Evolutionary conservation across 148 eudicot species (phyloP).

Genomic region (Bassia scoparia): DNA sequence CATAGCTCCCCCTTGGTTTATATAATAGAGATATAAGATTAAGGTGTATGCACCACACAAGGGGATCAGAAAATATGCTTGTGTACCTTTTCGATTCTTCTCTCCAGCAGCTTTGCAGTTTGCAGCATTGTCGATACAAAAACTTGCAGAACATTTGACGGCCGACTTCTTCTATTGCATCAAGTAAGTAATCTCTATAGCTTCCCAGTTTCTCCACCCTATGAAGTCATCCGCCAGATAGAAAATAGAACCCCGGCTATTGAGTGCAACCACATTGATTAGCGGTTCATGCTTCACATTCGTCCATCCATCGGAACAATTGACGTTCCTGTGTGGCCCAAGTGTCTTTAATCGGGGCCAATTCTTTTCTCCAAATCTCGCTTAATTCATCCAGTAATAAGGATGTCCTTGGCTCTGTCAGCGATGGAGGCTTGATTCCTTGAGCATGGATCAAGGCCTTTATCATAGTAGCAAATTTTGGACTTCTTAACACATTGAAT

Average conservation of each 20-base stretch:
- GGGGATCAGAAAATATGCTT: conserved; percentile 21
- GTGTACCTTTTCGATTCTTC: conserved; percentile 11
- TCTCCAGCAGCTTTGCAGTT: conserved; percentile 16
- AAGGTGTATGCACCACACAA: conserved; percentile 11
- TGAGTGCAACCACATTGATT: conserved; percentile 16
- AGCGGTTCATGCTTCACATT: conserved; percentile 14
- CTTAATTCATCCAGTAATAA: conserved; percentile 10
- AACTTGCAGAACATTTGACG: conserved; percentile 23
- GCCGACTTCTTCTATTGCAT: conserved; percentile 18
- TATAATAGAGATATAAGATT: too few relatives aligned
- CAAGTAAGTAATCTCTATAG: conserved; percentile 10
- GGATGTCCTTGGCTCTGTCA: conserved; percentile 22
- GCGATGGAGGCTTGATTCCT: conserved; percentile 18
- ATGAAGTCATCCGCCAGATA: conserved; percentile 11
- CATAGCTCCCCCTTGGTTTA: too few relatives aligned
- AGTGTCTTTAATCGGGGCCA: conserved; percentile 7
- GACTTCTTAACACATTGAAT: conserved; percentile 19
- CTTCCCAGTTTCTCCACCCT: conserved; percentile 12
- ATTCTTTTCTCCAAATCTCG: conserved; percentile 9
- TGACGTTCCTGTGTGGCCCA: conserved; percentile 15
- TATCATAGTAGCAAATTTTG: conserved; percentile 5
- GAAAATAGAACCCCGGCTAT: conserved; percentile 16
- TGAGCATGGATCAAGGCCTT: conserved; percentile 1
- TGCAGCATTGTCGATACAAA: conserved; percentile 24
- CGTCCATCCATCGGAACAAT: conserved; percentile 26